Evolutionary conservation across 2,329 filamentous ascomycete genomes (phyloP).

Genomic region (Fusarium mexicanum): DNA sequence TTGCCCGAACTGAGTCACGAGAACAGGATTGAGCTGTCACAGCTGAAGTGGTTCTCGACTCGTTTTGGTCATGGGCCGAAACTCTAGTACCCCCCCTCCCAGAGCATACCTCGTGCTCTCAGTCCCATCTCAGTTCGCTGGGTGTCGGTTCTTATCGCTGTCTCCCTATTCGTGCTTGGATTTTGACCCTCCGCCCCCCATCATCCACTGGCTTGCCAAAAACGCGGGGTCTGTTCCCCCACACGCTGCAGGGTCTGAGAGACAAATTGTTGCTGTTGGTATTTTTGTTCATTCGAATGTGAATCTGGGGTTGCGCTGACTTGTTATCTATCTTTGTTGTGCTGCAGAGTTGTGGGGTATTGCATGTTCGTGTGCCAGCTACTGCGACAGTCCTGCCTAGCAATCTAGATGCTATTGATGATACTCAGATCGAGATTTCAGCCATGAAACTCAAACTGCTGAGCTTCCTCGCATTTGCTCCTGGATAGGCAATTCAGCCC

Average conservation of each 20-base stretch:
- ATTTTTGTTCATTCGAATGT: conserved; percentile 9
- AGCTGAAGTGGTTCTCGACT: conserved; percentile 26
- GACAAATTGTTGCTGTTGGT: conserved; percentile 12
- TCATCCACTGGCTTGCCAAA: conserved; percentile 36
- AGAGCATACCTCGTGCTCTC: conserved; percentile 31
- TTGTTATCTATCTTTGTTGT: not conserved
- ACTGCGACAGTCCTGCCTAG: not conserved
- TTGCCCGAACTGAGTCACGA: conserved; percentile 21
- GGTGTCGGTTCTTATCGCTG: conserved; percentile 37
- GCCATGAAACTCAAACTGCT: conserved; percentile 12
- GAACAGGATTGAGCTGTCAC: conserved; percentile 29
- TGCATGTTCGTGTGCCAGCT: not conserved
- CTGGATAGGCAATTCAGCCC: not conserved
- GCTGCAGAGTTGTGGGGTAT: conserved; percentile 5
- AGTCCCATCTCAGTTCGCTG: conserved; percentile 20
- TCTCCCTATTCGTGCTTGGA: conserved; percentile 35
- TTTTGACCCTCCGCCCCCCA: conserved; percentile 30
- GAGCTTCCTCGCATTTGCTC: not conserved
- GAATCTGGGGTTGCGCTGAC: conserved; percentile 4
- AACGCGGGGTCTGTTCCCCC: conserved; percentile 42
- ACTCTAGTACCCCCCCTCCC: conserved; percentile 29
- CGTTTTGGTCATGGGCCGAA: conserved; percentile 35
- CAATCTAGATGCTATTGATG: conserved; percentile 2
- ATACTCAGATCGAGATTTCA: conserved; percentile 14
- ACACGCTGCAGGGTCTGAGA: conserved; percentile 40